These are phyloP conservation scores for Colletotrichum godetiae DNA, from an alignment of 2,329 filamentous ascomycete species.

Conservation along the genomic window DNA sequence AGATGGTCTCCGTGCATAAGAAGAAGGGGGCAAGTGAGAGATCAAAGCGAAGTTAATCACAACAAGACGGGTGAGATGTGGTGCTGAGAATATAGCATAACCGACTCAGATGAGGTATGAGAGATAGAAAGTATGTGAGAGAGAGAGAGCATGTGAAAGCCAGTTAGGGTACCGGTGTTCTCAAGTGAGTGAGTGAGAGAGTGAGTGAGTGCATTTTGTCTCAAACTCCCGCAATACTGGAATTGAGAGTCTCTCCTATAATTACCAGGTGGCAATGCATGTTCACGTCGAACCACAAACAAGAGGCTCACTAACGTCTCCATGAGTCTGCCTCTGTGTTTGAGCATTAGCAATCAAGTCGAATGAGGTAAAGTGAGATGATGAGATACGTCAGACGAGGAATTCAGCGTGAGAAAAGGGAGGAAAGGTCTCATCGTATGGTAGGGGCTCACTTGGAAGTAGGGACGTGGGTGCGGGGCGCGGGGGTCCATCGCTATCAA, in stretches of 20 bases:
- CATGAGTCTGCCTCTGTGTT: background rate
- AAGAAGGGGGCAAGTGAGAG: background rate
- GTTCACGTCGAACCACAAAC: background rate
- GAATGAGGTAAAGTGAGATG: background rate
- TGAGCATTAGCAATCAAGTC: background rate
- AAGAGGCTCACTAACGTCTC: background rate
- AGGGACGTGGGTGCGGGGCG: background rate
- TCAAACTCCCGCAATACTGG: slow-evolving; percentile 20
- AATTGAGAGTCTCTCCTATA: slow-evolving; percentile 19
- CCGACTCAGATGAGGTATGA: background rate
- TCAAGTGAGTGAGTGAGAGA: background rate
- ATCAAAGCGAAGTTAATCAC: background rate
- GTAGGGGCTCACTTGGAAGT: no score
- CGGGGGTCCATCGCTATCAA: slow-evolving; percentile 12
- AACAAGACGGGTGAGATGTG: background rate
- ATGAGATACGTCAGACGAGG: background rate
- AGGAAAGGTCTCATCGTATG: background rate
- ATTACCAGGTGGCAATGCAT: background rate
- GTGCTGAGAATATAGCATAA: background rate
- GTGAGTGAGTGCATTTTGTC: slow-evolving; percentile 4
- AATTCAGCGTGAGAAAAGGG: background rate
- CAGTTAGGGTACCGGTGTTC: background rate
- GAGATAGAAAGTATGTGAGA: background rate
- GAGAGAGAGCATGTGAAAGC: slow-evolving; percentile 27
- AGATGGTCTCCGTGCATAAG: background rate